Evolutionary conservation across 805 yeast species (phyloP).

Genomic region (Ogataea methylovora): DNA sequence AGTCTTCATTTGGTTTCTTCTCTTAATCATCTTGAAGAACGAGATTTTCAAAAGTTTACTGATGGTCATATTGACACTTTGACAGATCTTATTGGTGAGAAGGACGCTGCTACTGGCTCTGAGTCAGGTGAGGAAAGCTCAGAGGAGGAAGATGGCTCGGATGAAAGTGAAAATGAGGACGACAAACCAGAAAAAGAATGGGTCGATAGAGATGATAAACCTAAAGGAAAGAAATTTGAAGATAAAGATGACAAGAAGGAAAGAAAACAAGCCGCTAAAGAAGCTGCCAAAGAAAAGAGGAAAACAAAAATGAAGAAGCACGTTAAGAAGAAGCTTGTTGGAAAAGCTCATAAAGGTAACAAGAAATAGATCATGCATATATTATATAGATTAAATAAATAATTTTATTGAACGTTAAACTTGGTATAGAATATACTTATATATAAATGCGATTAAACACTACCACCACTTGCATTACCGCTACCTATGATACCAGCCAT

Average conservation of each 20-base stretch:
- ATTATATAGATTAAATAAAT: no score
- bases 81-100: conserved; percentile 50
- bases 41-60: conserved; percentile 75
- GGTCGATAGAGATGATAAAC: conserved; percentile 31
- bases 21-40: conserved; percentile 77
- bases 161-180: conserved; percentile 6
- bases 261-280: conserved; percentile 71
- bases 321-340: conserved; percentile 68
- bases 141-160: conserved; percentile 7
- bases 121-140: conserved; percentile 22
- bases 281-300: conserved; percentile 70
- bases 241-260: conserved; percentile 73
- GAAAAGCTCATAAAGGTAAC: conserved; percentile 28
- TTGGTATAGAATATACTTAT: no score
- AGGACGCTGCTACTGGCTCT: conserved; percentile 21
- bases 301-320: conserved; percentile 78
- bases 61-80: conserved; percentile 78
- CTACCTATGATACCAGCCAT: conserved; percentile 64
- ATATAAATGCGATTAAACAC: conserved; percentile 27
- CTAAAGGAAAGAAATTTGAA: conserved; percentile 70
- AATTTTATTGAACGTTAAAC: background rate
- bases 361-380: conserved; percentile 2
- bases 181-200: conserved; percentile 29
- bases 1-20: conserved; percentile 71
- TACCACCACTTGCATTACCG: conserved; percentile 37